Conservation (phyloP, 2,329 filamentous ascomycete species). For the Colletotrichum sp. region DNA sequence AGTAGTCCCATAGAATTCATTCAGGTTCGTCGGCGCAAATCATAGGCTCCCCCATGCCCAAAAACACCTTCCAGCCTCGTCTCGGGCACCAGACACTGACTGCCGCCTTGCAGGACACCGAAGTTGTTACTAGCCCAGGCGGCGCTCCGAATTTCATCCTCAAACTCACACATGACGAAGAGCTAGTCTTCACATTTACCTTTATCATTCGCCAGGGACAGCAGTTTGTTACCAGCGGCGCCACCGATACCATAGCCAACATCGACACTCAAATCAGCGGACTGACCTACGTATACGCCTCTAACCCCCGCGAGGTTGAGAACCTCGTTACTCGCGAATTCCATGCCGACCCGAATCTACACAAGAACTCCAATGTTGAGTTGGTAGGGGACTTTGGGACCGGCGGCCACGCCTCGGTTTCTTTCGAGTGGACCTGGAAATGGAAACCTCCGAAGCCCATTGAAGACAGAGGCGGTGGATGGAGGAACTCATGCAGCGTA, state of each 20-base stretch:
- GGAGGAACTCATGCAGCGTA: conserved; percentile 94
- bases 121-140: conserved; percentile 50
- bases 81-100: neutral
- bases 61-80: neutral
- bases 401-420: conserved; percentile 79
- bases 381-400: conserved; percentile 93
- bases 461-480: conserved; percentile 88
- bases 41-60: neutral
- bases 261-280: conserved; percentile 83
- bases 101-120: conserved; percentile 71
- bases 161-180: conserved; percentile 88
- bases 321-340: conserved; percentile 95
- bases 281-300: conserved; percentile 90
- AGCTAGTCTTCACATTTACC: conserved; percentile 90
- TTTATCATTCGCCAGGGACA: conserved; percentile 74
- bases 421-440: conserved; percentile 96
- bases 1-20: conserved; percentile 84
- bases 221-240: conserved; percentile 44
- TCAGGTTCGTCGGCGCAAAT: conserved; percentile 66
- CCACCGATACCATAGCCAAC: conserved; percentile 38
- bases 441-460: conserved; percentile 86
- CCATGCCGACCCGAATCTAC: conserved; percentile 93
- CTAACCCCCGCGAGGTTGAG: conserved; percentile 85
- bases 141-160: conserved; percentile 77
- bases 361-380: conserved; percentile 96